Evolutionary conservation across 1,139 yeast species (phyloP), one percentile per base, ranked within the genome.

Genomic region (Magnusiomyces paraingens): DNA sequence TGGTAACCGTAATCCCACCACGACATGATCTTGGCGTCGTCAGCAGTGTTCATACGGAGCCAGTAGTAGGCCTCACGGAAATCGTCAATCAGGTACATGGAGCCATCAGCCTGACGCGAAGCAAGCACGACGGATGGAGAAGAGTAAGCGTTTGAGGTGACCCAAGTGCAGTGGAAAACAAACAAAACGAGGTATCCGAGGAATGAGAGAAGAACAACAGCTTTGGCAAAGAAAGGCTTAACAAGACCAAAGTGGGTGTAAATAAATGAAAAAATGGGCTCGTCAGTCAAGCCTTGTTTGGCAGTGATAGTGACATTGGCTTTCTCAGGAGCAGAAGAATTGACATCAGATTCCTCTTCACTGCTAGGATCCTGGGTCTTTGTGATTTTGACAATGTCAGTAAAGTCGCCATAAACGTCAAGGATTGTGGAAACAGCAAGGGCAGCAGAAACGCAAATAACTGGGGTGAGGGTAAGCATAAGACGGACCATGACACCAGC

Each of bases 1-100:
- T 94, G 99, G 72, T 94, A 94, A 54, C 99, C 99, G 69, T 94
- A 94, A 76, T 94, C 99, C 99, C 99, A 94, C 99, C 99, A 94
- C 6, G 98, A 86, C 86, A 94, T 89, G 59, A 94, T 86, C 71
- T 88, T 90, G 50, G 97, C 86, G 68, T 94, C 99, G 69, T 91
- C 97, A 3, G 88, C 83, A 0, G 99, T 93, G 73, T 94, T 94
- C 96, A 93, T 90, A 67, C 99, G 83, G 64, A 94, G 78, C 99
- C 99, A 94, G 72, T 93, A 93, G 75, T 94, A 94, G 5, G 99
- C 99, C 75, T 94, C 99, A 74, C 99, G 84, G 76, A 85, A 94
- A 70, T 94, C 99, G 70, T 94, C 99, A 67, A 94, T 94, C 62
- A 93, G 75, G 59, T 80, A 78, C 63, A 82, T 85, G 38, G 88